Evolutionary conservation across 1,284 basidiomycete species (phyloP).

Genomic region (Pterulicium gracile): DNA sequence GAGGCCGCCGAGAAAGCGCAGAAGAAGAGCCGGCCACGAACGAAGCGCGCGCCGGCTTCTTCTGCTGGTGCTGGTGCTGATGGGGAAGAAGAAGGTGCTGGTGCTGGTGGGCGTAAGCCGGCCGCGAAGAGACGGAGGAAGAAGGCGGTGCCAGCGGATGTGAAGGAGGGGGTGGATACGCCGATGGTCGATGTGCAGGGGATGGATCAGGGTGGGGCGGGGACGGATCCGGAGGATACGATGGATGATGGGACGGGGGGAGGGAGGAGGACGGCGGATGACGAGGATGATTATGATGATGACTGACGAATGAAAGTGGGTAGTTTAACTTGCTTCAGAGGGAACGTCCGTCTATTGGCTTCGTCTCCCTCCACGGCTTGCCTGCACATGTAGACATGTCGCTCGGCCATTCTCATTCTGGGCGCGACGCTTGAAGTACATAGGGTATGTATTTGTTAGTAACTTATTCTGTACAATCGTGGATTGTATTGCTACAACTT

Average conservation of each 20-base stretch:
- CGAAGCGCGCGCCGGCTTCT: no score
- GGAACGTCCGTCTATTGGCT: no score
- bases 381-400: no score
- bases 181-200: constrained; percentile 19
- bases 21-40: constrained; percentile 15
- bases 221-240: constrained; percentile 18
- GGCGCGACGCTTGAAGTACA: no score
- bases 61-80: no score
- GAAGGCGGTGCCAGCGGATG: constrained; percentile 26
- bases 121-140: constrained; percentile 27
- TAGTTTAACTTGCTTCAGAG: no score
- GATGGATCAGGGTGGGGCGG: constrained; percentile 18
- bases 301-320: constrained; percentile 16
- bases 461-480: neutral
- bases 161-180: constrained; percentile 13
- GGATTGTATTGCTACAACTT: no score
- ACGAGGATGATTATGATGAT: constrained; percentile 24
- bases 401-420: no score
- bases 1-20: constrained; percentile 48
- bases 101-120: constrained; percentile 11
- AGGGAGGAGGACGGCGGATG: constrained; percentile 16
- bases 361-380: no score
- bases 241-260: constrained; percentile 21
- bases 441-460: constrained; percentile 1
- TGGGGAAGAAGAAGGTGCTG: constrained; percentile 19